Base-by-base conservation (phyloP, 352 stramenopile species). In the Phytophthora rubi region DNA sequence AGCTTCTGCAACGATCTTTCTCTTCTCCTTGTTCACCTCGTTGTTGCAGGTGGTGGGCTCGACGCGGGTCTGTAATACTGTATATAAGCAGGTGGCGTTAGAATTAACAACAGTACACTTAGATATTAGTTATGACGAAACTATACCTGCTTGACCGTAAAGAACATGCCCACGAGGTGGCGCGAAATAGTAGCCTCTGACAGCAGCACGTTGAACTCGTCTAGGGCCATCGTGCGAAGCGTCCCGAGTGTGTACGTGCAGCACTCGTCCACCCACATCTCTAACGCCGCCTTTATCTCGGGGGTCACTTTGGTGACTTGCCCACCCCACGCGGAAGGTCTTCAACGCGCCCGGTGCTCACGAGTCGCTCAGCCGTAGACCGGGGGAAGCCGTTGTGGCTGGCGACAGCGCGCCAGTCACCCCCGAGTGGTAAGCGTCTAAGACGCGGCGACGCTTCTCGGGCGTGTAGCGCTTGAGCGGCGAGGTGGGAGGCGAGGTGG, bases 101-200 rank as follows among this genome's bases (percentile, higher is more conserved):
- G 26, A 2, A 30, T 30, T 30, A 30, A 30, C 26, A 30, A 30
- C 26, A 30, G 2, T 21, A 21, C 18, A 21, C 18, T 21, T 30
- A 30, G 2, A 30, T 30, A 2, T 30, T 30, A 6, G 26, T 30
- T 4, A 30, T 30, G 26, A 4, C 26, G 26, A 30, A 30, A 30
- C 26, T 30, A 30, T 30, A 68, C 60, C 47, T 69, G 56, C 42
- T 74, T 74, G 3, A 74, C 33, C 5, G 60, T 74, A 37, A 65
- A 77, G 3, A 74, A 56, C 35, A 66, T 30, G 26, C 26, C 26
- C 26, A 30, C 26, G 3, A 30, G 26, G 21, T 62, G 62, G 4
- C 51, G 13, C 23, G 44, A 71, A 15, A 68, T 65, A 2, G 65
- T 71, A 4, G 57, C 64, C 28, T 39, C 39, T 5, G 65, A 78